A percentile compares a stretch with the other conserved stretches of the same genome.
Evolutionary conservation across 768 basidiomycete species (phyloP).

Genomic region (Lactifluus piperatus): DNA sequence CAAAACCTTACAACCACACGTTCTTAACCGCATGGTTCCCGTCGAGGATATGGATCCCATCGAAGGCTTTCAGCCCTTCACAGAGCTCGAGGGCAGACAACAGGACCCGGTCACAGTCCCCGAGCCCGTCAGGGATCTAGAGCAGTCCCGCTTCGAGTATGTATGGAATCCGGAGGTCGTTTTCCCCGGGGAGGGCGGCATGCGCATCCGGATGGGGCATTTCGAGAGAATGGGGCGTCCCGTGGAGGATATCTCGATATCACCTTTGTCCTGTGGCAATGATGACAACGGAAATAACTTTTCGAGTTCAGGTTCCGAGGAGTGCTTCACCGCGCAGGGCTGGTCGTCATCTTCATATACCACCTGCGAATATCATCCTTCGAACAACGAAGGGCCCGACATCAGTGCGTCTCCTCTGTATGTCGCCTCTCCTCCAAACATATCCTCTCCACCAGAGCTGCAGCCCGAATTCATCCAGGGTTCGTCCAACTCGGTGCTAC

Average conservation of each 20-base stretch:
- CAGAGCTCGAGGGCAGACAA: conserved; percentile 2
- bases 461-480: conserved; percentile 10
- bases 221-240: background rate
- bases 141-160: background rate
- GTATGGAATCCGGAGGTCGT: conserved; percentile 6
- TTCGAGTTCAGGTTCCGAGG: background rate
- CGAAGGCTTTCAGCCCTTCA: conserved; percentile 12
- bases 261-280: background rate
- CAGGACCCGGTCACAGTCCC: conserved; percentile 1
- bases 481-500: background rate
- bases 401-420: background rate
- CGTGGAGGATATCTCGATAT: background rate
- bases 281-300: background rate
- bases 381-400: background rate
- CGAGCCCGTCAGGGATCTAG: background rate
- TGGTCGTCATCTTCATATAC: background rate
- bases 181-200: conserved; percentile 7
- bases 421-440: background rate
- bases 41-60: conserved; percentile 14
- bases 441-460: background rate
- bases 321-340: conserved; percentile 4
- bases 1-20: background rate
- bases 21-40: conserved; percentile 7
- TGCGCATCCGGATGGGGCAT: conserved; percentile 12
- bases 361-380: background rate